Conservation (phyloP, 2,329 filamentous ascomycete species). For the Pyrenochaeta sp. region DNA sequence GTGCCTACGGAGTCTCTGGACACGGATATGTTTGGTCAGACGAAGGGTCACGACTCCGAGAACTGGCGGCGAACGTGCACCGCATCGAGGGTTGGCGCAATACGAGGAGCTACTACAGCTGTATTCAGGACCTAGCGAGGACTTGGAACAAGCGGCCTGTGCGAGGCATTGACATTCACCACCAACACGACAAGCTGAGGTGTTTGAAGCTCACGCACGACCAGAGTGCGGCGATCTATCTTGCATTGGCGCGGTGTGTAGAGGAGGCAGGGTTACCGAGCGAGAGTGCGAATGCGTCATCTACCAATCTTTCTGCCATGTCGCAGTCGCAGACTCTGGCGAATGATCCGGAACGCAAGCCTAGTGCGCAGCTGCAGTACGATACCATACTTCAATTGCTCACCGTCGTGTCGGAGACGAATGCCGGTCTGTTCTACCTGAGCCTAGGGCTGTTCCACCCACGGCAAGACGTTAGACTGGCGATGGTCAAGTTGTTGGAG, state of each 20-base stretch:
- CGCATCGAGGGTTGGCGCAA: constrained; percentile 97
- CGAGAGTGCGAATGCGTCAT: constrained; percentile 22
- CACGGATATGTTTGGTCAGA: constrained; percentile 97
- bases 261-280: constrained; percentile 52
- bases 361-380: constrained; percentile 41
- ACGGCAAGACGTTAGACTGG: constrained; percentile 77
- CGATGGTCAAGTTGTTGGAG: constrained; percentile 80
- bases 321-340: constrained; percentile 32
- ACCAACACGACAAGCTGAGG: constrained; percentile 90
- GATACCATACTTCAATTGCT: constrained; percentile 67
- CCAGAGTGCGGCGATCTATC: constrained; percentile 83
- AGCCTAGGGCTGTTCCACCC: constrained; percentile 92
- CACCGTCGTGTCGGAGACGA: constrained; percentile 81
- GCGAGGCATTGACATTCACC: constrained; percentile 84
- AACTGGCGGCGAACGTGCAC: constrained; percentile 89
- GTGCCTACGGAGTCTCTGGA: constrained; percentile 67
- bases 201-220: constrained; percentile 78
- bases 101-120: constrained; percentile 93
- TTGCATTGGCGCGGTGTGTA: constrained; percentile 77
- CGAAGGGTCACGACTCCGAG: constrained; percentile 78
- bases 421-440: constrained; percentile 89
- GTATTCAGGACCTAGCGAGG: constrained; percentile 69
- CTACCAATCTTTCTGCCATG: constrained; percentile 26
- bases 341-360: constrained; percentile 32
- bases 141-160: constrained; percentile 63